These are phyloP conservation scores for Neurospora sp. DNA, from an alignment of 495 filamentous ascomycete genomes.

Conservation along the genomic window DNA sequence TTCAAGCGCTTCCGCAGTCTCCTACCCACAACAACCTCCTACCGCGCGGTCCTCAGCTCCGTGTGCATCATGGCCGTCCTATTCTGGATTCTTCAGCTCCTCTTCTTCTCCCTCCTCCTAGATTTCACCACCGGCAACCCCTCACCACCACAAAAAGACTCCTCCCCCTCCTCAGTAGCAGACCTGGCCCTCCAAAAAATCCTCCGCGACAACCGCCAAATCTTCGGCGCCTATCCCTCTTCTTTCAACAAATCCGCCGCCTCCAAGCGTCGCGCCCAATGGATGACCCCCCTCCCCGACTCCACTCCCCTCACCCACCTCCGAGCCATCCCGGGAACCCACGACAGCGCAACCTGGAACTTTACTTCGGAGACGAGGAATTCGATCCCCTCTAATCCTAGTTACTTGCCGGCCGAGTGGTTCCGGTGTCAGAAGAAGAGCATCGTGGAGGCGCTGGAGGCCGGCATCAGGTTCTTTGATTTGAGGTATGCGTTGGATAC, in stretches of 20 bases:
- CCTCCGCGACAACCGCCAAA: slow-evolving; percentile 29
- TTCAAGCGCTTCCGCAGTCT: background rate
- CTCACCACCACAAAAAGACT: background rate
- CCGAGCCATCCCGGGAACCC: slow-evolving; percentile 41
- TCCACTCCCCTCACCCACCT: slow-evolving; percentile 33
- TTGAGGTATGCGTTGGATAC: slow-evolving; percentile 38
- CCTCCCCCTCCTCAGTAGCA: slow-evolving; percentile 10
- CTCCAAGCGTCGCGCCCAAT: slow-evolving; percentile 15
- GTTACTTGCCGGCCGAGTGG: slow-evolving; percentile 14
- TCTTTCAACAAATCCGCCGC: slow-evolving; percentile 4
- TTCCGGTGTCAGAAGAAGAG: slow-evolving; percentile 35
- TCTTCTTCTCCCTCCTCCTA: background rate
- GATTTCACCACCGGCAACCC: background rate
- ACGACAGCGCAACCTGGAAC: slow-evolving; percentile 48
- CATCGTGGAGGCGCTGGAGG: slow-evolving; percentile 30
- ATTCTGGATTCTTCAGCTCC: background rate
- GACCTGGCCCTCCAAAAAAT: slow-evolving; percentile 33
- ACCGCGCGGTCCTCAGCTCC: background rate
- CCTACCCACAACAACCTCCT: background rate
- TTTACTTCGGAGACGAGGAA: slow-evolving; percentile 36
- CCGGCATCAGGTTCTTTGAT: slow-evolving; percentile 43
- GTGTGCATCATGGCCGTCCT: background rate
- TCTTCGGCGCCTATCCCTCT: slow-evolving; percentile 30
- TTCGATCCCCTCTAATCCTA: slow-evolving; percentile 22
- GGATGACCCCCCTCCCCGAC: slow-evolving; percentile 39